A percentile compares a stretch with the other conserved stretches of the same genome.
phyloP scores from a whole-genome alignment of 805 yeast genomes.

The Candida sakaeoensis region DNA sequence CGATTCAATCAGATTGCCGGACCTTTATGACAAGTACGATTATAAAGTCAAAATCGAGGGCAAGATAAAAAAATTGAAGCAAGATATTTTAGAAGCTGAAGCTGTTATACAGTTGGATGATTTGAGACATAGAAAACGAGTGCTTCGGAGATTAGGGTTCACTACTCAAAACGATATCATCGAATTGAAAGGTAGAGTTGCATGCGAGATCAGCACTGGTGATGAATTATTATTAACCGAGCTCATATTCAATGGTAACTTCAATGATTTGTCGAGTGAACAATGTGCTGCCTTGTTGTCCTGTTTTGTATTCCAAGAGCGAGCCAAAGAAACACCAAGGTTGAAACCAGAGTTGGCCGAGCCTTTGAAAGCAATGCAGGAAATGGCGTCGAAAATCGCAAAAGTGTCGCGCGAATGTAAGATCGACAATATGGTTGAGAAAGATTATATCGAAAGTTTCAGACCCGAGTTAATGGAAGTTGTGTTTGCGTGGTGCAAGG shows the following conservation, averaged over 20 bases:
- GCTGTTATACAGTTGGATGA: constrained; percentile 94
- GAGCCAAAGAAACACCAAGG: constrained; percentile 84
- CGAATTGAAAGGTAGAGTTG: constrained; percentile 95
- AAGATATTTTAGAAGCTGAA: constrained; percentile 75
- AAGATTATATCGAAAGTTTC: constrained; percentile 88
- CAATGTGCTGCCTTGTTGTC: constrained; percentile 90
- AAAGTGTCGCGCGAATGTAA: constrained; percentile 86
- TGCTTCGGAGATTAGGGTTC: constrained; percentile 86
- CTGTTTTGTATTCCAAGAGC: constrained; percentile 95
- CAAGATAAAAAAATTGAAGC: constrained; percentile 56
- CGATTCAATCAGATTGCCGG: constrained; percentile 56
- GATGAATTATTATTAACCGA: constrained; percentile 85
- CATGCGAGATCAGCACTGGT: constrained; percentile 93
- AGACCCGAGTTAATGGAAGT: constrained; percentile 96
- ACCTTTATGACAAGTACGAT: constrained; percentile 61
- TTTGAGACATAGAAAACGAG: constrained; percentile 87
- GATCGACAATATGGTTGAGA: constrained; percentile 74
- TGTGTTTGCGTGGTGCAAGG: constrained; percentile 94
- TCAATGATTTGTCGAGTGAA: constrained; percentile 81
- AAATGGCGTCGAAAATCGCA: constrained; percentile 88
- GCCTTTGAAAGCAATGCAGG: constrained; percentile 83
- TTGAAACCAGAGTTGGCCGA: constrained; percentile 88
- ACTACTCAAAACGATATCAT: constrained; percentile 84
- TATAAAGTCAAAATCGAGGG: constrained; percentile 59
- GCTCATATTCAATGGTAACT: constrained; percentile 90